Conservation (phyloP, 805 yeast species). For the Candida sphagnicola region DNA sequence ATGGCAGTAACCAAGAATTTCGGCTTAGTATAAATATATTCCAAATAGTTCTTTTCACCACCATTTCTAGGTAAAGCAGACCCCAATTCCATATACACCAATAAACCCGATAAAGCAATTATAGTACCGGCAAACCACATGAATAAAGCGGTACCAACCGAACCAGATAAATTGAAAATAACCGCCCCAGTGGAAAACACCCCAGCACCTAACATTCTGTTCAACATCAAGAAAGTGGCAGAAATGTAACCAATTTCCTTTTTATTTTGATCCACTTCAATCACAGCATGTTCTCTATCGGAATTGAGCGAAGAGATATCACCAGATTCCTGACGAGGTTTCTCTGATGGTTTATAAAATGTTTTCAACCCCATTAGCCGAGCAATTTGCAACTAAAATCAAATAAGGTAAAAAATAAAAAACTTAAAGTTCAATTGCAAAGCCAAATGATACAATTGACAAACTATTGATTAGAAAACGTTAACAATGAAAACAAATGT, state of each 20-base stretch:
- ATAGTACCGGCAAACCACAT: slow-evolving; percentile 74
- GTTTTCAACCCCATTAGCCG: not conserved
- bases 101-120: slow-evolving; percentile 53
- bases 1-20: slow-evolving; percentile 59
- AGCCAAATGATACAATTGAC: not conserved
- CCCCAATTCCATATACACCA: slow-evolving; percentile 79
- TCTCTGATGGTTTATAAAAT: not conserved
- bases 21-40: slow-evolving; percentile 66
- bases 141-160: slow-evolving; percentile 67
- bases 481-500: no score
- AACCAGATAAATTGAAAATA: slow-evolving; percentile 55
- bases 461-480: not conserved
- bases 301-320: slow-evolving; percentile 7
- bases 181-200: slow-evolving; percentile 67
- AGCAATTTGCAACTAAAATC: not conserved
- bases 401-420: no score
- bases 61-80: slow-evolving; percentile 75
- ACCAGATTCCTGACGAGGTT: not conserved
- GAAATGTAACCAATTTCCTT: slow-evolving; percentile 44
- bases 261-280: slow-evolving; percentile 39
- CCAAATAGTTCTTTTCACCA: slow-evolving; percentile 81
- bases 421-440: not conserved
- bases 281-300: slow-evolving; percentile 24
- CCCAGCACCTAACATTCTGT: slow-evolving; percentile 74
- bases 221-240: slow-evolving; percentile 50